Evolutionary conservation across 73 alveolate species (phyloP).

Genomic region (Paramecium biaurelia): DNA sequence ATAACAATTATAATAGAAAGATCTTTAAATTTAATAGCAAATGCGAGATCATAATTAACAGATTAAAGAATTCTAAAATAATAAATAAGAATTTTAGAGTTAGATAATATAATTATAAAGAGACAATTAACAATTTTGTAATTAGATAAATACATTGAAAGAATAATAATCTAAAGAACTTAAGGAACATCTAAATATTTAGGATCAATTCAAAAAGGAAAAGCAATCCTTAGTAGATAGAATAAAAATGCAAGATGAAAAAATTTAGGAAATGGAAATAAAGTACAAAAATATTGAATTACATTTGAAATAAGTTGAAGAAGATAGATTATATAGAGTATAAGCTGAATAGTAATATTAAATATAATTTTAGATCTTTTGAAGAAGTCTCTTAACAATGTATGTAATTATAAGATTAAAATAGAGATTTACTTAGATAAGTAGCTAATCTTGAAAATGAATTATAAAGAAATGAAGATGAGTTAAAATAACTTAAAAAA

Average conservation of each 20-base stretch:
- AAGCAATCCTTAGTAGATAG: neutral
- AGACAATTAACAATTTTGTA: neutral
- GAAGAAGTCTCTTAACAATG: slow-evolving; percentile 41
- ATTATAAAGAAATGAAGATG: slow-evolving; percentile 9
- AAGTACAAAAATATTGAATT: neutral
- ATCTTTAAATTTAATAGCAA: neutral
- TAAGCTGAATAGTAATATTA: slow-evolving; percentile 22
- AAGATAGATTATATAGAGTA: neutral
- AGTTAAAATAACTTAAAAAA: neutral
- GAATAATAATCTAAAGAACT: neutral
- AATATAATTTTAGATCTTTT: neutral
- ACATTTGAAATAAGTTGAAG: neutral
- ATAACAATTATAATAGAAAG: neutral
- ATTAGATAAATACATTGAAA: neutral
- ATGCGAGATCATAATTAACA: neutral
- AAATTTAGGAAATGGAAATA: neutral
- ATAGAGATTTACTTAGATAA: slow-evolving; percentile 36
- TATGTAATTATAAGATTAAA: slow-evolving; percentile 46
- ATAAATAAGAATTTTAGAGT: neutral
- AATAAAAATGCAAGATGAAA: slow-evolving; percentile 6
- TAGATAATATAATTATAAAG: neutral
- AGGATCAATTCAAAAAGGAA: neutral
- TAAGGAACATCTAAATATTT: neutral
- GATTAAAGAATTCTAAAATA: neutral
- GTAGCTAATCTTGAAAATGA: slow-evolving; percentile 22